Base-by-base conservation (phyloP, 257 asterid genomes). In the Ehretia macrophylla region DNA sequence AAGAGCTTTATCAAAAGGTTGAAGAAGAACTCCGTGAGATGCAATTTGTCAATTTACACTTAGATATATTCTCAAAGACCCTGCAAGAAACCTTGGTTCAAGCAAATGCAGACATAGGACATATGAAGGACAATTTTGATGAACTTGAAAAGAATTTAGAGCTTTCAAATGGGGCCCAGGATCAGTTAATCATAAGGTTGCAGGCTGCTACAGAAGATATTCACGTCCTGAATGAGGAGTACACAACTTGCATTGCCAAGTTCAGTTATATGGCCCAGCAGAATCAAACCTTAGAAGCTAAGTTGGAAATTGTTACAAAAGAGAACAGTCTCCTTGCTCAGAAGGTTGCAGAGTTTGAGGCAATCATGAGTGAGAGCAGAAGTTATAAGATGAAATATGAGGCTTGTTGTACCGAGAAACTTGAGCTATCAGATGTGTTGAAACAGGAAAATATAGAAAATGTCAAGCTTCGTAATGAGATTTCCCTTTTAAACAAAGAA, bases 1-100 rank as follows among this genome's bases (percentile, higher is more conserved):
- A 86, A 79, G 90, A 78, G 77, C 88, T 81, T 70, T 78, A 81
- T 62, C 79, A 69, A 65, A 93, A 85, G 86, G 94, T 82, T 67
- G 95, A 93, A 72, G 81, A 79, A 77, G 99, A 93, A 60, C 91
- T 89, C 39, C 53, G 60, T 16, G 95, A 86, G 55, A 81, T 93
- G 97, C 81, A 80, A 68, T 84, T 82, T 38, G 62, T 77, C 35
- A 89, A 81, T 69, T 71, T 86, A 51, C 77, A 78, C 74, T 78
- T 89, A 79, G 99, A 89, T 55, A 67, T 89, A 77, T 89, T 78
- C 74, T 89, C 99, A 14, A 85, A 72, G 60, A 74, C 85, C 35
- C 64, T 89, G 67, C 79, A 81, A 62, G 86, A 78, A 69, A 80
- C 78, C 11, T 44, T 89, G 59, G 39, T 66, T 57, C 95, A 81